Evolutionary conservation across 2,329 filamentous ascomycete genomes (phyloP).

Genomic region (Pseudogymnoascus sp.): DNA sequence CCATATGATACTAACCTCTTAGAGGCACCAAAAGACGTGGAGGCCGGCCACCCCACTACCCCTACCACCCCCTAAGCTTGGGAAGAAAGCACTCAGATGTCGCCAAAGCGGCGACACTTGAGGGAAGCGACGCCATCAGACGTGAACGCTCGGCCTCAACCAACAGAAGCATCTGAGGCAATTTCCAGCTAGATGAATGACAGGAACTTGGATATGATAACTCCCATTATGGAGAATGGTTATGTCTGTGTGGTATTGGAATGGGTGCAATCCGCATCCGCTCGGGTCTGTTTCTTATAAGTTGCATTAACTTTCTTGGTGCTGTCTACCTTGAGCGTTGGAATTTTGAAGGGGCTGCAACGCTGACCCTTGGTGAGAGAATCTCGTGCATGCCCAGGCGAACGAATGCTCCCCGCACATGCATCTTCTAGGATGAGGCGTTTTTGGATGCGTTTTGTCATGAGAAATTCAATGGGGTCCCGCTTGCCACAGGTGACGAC

Average conservation of each 20-base stretch:
- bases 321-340: slow-evolving; percentile 82
- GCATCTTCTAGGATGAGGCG: slow-evolving; percentile 72
- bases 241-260: slow-evolving; percentile 54
- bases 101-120: too few species aligned
- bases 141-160: too few species aligned
- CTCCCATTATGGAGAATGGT: too few species aligned
- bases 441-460: slow-evolving; percentile 82
- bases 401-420: slow-evolving; percentile 78
- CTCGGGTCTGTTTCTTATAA: slow-evolving; percentile 48
- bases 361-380: slow-evolving; percentile 83
- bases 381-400: slow-evolving; percentile 87
- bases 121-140: too few species aligned
- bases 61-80: too few species aligned
- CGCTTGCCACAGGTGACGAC: slow-evolving; percentile 88
- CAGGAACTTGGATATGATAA: too few species aligned
- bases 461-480: slow-evolving; percentile 76
- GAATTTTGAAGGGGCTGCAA: slow-evolving; percentile 90
- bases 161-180: too few species aligned
- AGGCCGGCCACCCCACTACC: too few species aligned
- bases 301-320: slow-evolving; percentile 77
- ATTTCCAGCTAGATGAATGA: too few species aligned
- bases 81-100: too few species aligned
- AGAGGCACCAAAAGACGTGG: too few species aligned
- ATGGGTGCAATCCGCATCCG: slow-evolving; percentile 69
- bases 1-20: too few species aligned